Base-by-base conservation (phyloP, 2,329 filamentous ascomycete genomes). In the Pseudogymnoascus sp. region DNA sequence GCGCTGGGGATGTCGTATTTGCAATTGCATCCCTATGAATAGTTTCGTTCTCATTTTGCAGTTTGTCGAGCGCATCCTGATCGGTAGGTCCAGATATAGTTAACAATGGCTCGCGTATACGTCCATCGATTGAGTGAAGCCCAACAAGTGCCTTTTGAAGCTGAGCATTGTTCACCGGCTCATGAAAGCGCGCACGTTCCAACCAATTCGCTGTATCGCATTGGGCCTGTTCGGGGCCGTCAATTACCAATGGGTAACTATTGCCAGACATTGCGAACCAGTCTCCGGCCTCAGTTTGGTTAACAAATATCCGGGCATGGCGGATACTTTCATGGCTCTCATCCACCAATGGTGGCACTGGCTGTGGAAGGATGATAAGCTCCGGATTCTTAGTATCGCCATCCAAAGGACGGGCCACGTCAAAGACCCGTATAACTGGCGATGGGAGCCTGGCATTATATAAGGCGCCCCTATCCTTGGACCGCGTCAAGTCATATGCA, bases 241-340 rank as follows among this genome's bases (percentile, higher is more conserved):
- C 84, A 21, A 92, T 87, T 29, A 96, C 90, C 8, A 93, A 81
- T 3, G 94, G 94, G 69, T 97, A 97, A 7, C 86, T 86, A 40
- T 80, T 82, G 63, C 95, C 93, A 1, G 93, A 97, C 75, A 97
- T 82, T 33, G 92, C 94, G 73, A 93, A 99, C 92, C 93, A 97
- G 64, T 89, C 89, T 31, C 92, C 93, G n/a, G 80, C 79, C 62
- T 89, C 84, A 1, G 92, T 97, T 67, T 87, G 88, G 72, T 97
- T 96, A 63, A 97, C 81, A 70, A 94, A 96, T 0, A 97, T 86
- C 62, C 84, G 86, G 64, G 82, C 81, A 65, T 80, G 82, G 33
- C 86, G 80, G 55, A 82, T 79, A 36, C 80, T 78, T 27, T 76
- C 76, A 13, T 76, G 75, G 1, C 76, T 73, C n/a, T 80, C 77